Evolutionary conservation across 306 rosid species (phyloP).

Genomic region (Dicorynia guianensis): DNA sequence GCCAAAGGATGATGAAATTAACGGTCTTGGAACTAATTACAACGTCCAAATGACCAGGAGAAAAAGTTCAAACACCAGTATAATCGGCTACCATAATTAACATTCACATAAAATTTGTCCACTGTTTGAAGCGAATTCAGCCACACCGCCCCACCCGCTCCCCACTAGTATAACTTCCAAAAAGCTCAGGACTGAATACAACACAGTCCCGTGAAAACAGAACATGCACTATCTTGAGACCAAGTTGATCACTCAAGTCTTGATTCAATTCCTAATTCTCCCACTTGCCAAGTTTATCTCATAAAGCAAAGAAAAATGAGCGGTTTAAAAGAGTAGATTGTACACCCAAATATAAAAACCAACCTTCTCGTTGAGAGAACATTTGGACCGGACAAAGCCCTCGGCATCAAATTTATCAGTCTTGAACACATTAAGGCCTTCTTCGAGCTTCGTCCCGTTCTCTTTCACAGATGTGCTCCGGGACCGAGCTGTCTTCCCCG

Average conservation of each 20-base stretch:
- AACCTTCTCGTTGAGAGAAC: slow-evolving; percentile 92
- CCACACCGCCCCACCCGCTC: background rate
- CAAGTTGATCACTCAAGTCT: slow-evolving; percentile 4
- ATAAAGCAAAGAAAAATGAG: background rate
- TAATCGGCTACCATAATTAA: background rate
- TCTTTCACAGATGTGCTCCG: slow-evolving; percentile 69
- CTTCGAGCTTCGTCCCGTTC: slow-evolving; percentile 80
- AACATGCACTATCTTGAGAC: background rate
- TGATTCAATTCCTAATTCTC: background rate
- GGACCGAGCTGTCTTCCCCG: slow-evolving; percentile 81
- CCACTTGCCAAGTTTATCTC: background rate
- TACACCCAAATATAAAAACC: background rate
- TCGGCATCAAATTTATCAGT: slow-evolving; percentile 88
- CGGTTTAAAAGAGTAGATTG: background rate
- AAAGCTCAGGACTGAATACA: background rate
- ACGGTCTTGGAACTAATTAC: background rate
- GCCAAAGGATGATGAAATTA: background rate
- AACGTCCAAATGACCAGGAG: background rate
- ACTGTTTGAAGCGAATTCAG: background rate
- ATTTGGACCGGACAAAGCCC: slow-evolving; percentile 72
- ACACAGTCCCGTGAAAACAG: background rate
- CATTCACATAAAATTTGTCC: background rate
- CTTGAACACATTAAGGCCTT: slow-evolving; percentile 84
- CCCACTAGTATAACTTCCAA: background rate
- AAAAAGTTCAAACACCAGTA: slow-evolving; percentile 6